A percentile compares a stretch with the other conserved stretches of the same genome.
Evolutionary conservation across 139 green algal genomes (phyloP).

Genomic region (Chlorella sorokiniana): DNA sequence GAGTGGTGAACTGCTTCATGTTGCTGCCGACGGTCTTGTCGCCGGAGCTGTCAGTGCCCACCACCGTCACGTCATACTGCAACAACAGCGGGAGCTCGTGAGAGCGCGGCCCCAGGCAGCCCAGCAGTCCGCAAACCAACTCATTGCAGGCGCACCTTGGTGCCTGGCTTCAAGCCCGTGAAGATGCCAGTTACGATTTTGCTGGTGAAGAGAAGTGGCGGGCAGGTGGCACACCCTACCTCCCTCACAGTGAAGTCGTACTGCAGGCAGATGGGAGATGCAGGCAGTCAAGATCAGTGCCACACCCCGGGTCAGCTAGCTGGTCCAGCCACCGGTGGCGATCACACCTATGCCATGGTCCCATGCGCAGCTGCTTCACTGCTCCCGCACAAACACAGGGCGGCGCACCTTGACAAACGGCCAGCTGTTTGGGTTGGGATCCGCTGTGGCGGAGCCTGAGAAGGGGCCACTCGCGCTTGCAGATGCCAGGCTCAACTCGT

Average conservation of each 20-base stretch:
- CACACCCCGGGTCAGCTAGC: no score
- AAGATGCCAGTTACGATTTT: background rate
- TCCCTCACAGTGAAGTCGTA: background rate
- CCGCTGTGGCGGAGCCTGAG: background rate
- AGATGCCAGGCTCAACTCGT: background rate
- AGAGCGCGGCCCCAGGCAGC: no score
- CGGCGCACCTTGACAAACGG: background rate
- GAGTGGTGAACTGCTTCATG: conserved; percentile 4
- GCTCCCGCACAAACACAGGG: background rate
- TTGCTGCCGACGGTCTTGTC: background rate
- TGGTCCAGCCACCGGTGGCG: no score
- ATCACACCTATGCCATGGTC: background rate
- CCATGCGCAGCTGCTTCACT: background rate
- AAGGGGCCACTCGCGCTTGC: background rate
- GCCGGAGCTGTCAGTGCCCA: background rate
- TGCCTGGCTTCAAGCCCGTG: background rate
- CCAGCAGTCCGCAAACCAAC: no score
- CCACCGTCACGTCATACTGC: conserved; percentile 9
- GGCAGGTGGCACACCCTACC: background rate
- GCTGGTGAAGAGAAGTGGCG: background rate
- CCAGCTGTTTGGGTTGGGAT: background rate
- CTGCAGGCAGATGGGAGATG: background rate
- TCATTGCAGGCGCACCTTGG: background rate
- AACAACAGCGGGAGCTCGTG: no score
- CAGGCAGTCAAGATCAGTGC: background rate